phyloP scores from a whole-genome alignment of 805 yeast species.

The Saturnispora besseyi region DNA sequence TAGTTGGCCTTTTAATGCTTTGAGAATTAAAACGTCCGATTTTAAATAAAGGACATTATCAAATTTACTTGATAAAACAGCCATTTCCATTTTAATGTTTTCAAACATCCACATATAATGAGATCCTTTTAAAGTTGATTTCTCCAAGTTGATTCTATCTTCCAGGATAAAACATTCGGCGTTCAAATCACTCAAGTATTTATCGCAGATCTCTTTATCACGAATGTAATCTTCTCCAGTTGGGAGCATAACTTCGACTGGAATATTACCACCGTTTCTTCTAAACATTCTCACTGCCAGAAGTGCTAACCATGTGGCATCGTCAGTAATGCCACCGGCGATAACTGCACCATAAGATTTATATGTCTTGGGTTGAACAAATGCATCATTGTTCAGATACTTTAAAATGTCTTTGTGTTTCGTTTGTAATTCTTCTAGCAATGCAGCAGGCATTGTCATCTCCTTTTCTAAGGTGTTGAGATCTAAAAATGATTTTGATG shows the following conservation, averaged over 20 bases:
- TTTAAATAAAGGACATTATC: constrained; percentile 39
- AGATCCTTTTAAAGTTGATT: constrained; percentile 23
- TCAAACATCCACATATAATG: constrained; percentile 31
- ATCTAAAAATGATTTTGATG: not conserved
- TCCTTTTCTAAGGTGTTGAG: not conserved
- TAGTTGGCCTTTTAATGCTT: constrained; percentile 30
- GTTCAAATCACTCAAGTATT: constrained; percentile 35
- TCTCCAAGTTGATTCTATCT: constrained; percentile 36
- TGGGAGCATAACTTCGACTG: constrained; percentile 40
- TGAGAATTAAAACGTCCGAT: constrained; percentile 36
- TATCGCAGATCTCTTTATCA: constrained; percentile 39
- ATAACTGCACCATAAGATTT: constrained; percentile 48
- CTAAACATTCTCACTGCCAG: constrained; percentile 43
- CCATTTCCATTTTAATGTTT: constrained; percentile 32
- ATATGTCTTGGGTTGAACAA: not conserved
- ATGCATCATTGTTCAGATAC: not conserved
- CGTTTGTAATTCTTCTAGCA: constrained; percentile 6
- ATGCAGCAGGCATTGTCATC: constrained; percentile 4
- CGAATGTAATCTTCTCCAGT: constrained; percentile 31
- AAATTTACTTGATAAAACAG: constrained; percentile 36
- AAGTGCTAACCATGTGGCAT: constrained; percentile 49
- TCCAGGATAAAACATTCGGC: constrained; percentile 53
- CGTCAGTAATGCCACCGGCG: constrained; percentile 50
- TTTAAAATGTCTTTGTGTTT: constrained; percentile 5
- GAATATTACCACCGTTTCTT: constrained; percentile 37